phyloP scores from a whole-genome alignment of 2,329 filamentous ascomycete genomes.

The Penicillium sp. region DNA sequence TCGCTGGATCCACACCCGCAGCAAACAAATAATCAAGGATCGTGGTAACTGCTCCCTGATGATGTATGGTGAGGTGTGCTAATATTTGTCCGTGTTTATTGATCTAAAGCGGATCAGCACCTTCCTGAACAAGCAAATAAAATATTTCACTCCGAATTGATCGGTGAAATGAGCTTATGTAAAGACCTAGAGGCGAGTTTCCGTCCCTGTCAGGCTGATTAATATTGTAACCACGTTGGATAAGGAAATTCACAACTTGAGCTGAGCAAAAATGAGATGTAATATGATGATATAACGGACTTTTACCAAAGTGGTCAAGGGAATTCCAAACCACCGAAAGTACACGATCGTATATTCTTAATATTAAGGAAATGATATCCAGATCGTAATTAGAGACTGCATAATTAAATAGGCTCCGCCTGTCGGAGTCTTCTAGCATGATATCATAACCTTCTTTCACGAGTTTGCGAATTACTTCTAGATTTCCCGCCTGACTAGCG shows the following conservation, averaged over 20 bases:
- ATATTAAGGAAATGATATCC: constrained; percentile 12
- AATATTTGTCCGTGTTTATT: constrained; percentile 12
- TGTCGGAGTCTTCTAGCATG: constrained; percentile 9
- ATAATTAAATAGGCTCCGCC: constrained; percentile 16
- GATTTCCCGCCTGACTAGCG: constrained; percentile 16
- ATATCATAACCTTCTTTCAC: constrained; percentile 15
- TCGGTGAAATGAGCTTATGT: constrained; percentile 17
- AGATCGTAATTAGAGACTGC: neutral
- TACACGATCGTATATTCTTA: constrained; percentile 1
- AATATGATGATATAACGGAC: constrained; percentile 17
- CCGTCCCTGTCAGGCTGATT: constrained; percentile 14
- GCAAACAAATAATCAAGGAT: constrained; percentile 15
- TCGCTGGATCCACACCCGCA: constrained; percentile 13
- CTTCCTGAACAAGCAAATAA: constrained; percentile 4
- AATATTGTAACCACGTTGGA: constrained; percentile 15
- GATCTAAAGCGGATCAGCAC: constrained; percentile 12
- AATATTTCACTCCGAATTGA: constrained; percentile 11
- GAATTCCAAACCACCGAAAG: constrained; percentile 13
- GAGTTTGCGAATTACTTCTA: constrained; percentile 18
- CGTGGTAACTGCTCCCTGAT: constrained; percentile 9
- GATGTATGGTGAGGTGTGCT: constrained; percentile 18
- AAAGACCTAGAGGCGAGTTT: constrained; percentile 15
- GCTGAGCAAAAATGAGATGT: constrained; percentile 10
- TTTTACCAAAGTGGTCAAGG: constrained; percentile 14
- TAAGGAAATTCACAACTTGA: constrained; percentile 11